These are phyloP conservation scores for Bryum argenteum DNA, from an alignment of 225 moss, liverwort and hornwort genomes.

Conservation along the genomic window DNA sequence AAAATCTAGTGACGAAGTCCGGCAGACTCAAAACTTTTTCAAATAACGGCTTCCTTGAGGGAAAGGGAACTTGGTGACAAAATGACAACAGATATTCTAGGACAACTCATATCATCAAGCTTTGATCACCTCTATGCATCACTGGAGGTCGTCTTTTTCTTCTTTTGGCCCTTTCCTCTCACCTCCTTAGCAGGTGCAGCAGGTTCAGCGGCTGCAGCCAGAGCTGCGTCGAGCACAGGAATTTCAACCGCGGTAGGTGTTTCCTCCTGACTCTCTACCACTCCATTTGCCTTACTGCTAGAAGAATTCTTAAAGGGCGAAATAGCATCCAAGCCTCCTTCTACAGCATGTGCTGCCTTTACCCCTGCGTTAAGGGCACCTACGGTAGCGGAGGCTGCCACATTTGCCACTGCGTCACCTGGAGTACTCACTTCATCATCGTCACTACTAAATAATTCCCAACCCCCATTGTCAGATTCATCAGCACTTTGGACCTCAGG, in stretches of 20 bases:
- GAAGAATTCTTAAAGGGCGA: constrained; percentile 29
- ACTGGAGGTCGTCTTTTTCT: constrained; percentile 65
- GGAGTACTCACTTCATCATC: constrained; percentile 35
- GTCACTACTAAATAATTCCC: constrained; percentile 30
- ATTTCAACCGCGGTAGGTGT: constrained; percentile 62
- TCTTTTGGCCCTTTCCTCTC: constrained; percentile 72
- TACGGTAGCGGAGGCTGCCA: constrained; percentile 45
- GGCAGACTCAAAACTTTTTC: constrained; percentile 6
- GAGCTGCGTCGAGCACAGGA: constrained; percentile 56
- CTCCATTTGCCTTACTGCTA: constrained; percentile 38
- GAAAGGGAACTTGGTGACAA: neutral
- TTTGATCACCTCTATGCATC: constrained; percentile 79
- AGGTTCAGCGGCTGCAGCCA: constrained; percentile 48
- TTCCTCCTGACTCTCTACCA: constrained; percentile 38
- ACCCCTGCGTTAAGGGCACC: constrained; percentile 50
- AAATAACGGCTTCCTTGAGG: neutral
- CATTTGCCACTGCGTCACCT: constrained; percentile 44
- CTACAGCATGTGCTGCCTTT: constrained; percentile 50
- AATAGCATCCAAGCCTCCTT: constrained; percentile 39
- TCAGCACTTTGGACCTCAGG: constrained; percentile 23
- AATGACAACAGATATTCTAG: too few species aligned
- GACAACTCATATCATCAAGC: constrained; percentile 34
- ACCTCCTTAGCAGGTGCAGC: constrained; percentile 68
- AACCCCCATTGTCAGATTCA: constrained; percentile 28
- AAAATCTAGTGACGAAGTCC: constrained; percentile 1